Percentiles rank a stretch among this genome's conserved stretches.
phyloP scores from a whole-genome alignment of 768 basidiomycete genomes.

The Trametes sanguinea region DNA sequence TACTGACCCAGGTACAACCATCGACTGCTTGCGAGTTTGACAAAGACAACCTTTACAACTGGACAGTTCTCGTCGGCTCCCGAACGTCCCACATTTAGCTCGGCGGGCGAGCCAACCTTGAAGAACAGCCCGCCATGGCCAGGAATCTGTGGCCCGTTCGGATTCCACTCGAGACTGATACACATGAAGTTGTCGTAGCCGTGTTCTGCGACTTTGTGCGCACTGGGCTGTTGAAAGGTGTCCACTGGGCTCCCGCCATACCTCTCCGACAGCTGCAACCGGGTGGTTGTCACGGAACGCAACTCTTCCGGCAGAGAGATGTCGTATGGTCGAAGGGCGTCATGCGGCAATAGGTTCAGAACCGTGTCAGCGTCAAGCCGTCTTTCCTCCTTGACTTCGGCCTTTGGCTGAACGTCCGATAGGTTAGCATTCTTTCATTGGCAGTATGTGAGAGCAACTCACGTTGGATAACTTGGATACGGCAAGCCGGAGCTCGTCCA shows the following conservation, averaged over 20 bases:
- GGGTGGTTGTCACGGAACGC: conserved; percentile 33
- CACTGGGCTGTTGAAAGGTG: conserved; percentile 31
- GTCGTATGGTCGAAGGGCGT: conserved; percentile 30
- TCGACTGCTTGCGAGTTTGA: neutral
- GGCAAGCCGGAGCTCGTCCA: too few species aligned
- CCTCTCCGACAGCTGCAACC: conserved; percentile 32
- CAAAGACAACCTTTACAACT: conserved; percentile 6
- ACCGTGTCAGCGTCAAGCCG: conserved; percentile 13
- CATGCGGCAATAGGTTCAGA: conserved; percentile 14
- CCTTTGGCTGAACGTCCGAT: conserved; percentile 4
- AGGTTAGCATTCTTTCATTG: too few species aligned
- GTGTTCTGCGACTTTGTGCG: conserved; percentile 28
- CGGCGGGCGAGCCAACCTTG: too few species aligned
- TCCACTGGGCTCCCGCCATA: conserved; percentile 41
- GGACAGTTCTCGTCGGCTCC: neutral
- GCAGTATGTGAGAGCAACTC: too few species aligned
- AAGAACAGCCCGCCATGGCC: conserved; percentile 40
- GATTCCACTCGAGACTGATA: conserved; percentile 35
- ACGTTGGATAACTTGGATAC: too few species aligned
- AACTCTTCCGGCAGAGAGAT: conserved; percentile 31
- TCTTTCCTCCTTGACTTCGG: conserved; percentile 12
- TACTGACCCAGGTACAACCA: conserved; percentile 41
- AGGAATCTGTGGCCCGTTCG: conserved; percentile 39
- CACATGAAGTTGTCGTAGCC: conserved; percentile 39
- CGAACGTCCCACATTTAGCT: too few species aligned